These are phyloP conservation scores for Litsea cubeba DNA, from an alignment of 164 flowering plant genomes.

Conservation along the genomic window DNA sequence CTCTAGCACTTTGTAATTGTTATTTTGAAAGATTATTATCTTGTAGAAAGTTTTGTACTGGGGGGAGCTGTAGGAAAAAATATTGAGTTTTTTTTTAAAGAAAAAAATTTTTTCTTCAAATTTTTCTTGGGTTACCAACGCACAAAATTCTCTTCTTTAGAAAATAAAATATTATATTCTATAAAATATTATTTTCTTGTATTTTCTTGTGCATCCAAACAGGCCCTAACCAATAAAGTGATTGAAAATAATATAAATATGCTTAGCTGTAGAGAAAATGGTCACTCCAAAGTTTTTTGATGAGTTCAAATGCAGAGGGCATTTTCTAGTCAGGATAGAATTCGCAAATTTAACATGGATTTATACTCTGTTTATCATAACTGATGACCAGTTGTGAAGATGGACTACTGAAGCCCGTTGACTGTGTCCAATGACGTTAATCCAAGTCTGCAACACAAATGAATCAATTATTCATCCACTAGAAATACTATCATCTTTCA, in stretches of 20 bases:
- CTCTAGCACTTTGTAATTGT: too few species aligned
- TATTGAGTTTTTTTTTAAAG: too few species aligned
- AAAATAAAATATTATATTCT: too few species aligned
- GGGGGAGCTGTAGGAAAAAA: too few species aligned
- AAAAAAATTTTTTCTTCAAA: too few species aligned
- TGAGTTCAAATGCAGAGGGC: neutral
- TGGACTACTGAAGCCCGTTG: neutral
- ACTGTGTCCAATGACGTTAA: neutral
- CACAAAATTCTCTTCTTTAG: too few species aligned
- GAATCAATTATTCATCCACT: too few species aligned
- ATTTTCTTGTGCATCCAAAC: too few species aligned
- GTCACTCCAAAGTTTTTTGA: neutral
- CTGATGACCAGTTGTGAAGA: neutral
- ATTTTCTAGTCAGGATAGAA: neutral
- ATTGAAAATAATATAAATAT: constrained; percentile 1
- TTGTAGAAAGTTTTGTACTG: too few species aligned
- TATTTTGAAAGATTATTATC: too few species aligned
- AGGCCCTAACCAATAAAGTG: neutral
- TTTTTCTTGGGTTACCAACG: too few species aligned
- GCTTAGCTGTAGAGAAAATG: neutral
- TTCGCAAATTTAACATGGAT: neutral
- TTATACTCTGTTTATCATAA: neutral
- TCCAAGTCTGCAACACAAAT: neutral
- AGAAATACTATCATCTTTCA: neutral
- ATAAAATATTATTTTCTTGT: too few species aligned